phyloP scores from a whole-genome alignment of 352 stramenopile species.

The Phytophthora pinifolia region DNA sequence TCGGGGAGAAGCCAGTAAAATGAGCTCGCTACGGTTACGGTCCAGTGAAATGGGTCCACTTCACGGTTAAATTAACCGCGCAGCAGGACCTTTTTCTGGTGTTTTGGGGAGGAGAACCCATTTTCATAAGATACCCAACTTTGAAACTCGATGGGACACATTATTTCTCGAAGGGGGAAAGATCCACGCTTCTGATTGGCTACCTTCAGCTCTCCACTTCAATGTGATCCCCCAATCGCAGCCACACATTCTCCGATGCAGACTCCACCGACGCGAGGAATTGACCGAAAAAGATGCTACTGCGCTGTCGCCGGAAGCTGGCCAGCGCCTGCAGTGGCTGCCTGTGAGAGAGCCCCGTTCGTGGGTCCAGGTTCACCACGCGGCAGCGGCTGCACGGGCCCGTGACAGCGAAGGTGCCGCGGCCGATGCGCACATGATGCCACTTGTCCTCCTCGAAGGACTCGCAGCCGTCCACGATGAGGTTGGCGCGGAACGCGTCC shows the following conservation, averaged over 20 bases:
- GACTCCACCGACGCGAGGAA: slow-evolving; percentile 44
- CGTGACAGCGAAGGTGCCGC: slow-evolving; percentile 50
- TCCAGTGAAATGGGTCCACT: too few species aligned
- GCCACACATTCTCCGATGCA: slow-evolving; percentile 31
- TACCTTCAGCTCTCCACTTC: slow-evolving; percentile 13
- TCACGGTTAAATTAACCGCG: too few species aligned
- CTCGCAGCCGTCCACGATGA: slow-evolving; percentile 65
- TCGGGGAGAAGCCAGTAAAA: slow-evolving; percentile 19
- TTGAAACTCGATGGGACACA: too few species aligned
- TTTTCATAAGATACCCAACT: too few species aligned
- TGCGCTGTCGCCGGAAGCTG: slow-evolving; percentile 68
- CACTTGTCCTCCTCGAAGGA: slow-evolving; percentile 82
- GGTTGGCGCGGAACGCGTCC: slow-evolving; percentile 72
- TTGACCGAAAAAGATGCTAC: slow-evolving; percentile 84
- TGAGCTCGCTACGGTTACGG: not conserved
- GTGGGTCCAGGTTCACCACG: slow-evolving; percentile 85
- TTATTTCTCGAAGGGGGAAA: slow-evolving; percentile 5
- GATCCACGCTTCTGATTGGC: not conserved
- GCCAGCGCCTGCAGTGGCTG: slow-evolving; percentile 74
- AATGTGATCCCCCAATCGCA: slow-evolving; percentile 33
- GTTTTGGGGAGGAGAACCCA: too few species aligned
- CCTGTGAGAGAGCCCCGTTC: slow-evolving; percentile 52
- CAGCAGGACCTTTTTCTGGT: too few species aligned
- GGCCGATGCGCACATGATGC: slow-evolving; percentile 43
- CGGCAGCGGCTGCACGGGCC: slow-evolving; percentile 76